These are phyloP conservation scores for Boehmeria nivea DNA, from an alignment of 306 rosid genomes.

Conservation along the genomic window DNA sequence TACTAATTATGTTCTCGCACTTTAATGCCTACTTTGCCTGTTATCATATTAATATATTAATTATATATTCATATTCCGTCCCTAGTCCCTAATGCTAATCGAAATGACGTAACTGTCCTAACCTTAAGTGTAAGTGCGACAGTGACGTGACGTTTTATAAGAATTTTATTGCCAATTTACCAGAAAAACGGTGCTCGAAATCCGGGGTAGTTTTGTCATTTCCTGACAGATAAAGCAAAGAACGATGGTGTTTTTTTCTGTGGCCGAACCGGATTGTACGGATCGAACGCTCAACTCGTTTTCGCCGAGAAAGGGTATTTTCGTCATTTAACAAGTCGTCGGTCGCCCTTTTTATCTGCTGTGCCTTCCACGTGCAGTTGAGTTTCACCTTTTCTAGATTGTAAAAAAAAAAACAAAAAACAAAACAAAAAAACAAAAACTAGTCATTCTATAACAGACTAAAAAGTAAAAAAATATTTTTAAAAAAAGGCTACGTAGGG, in stretches of 20 bases:
- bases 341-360: neutral
- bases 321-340: neutral
- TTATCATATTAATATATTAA: too few species aligned
- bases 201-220: constrained; percentile 33
- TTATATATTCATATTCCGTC: too few species aligned
- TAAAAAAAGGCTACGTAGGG: too few species aligned
- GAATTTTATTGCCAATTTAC: neutral
- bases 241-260: neutral
- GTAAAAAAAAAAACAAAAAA: neutral
- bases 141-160: neutral
- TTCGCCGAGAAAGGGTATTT: neutral
- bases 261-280: constrained; percentile 17
- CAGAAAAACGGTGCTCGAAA: constrained; percentile 5
- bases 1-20: neutral
- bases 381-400: neutral
- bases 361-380: constrained; percentile 48
- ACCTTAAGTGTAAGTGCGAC: neutral
- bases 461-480: neutral
- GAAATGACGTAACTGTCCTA: constrained; percentile 25
- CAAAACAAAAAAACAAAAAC: too few species aligned
- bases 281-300: constrained; percentile 5
- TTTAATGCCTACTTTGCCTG: too few species aligned
- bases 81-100: neutral
- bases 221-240: neutral
- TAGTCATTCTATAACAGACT: too few species aligned